Base-by-base conservation (phyloP, 2,329 filamentous ascomycete species). In the Xylaria multiplex region DNA sequence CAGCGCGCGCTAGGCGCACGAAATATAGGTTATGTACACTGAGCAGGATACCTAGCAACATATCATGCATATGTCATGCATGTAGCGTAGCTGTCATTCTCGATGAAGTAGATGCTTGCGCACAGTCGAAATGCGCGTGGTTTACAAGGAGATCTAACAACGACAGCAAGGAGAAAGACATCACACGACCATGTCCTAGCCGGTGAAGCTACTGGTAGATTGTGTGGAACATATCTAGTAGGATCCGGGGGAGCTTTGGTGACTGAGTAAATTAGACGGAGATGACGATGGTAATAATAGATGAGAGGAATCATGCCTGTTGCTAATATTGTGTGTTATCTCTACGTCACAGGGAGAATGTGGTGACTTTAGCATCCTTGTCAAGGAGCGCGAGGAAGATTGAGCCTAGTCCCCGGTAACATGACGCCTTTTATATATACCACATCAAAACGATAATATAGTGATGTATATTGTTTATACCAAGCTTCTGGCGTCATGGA, bases 21-120 rank as follows among this genome's bases (percentile, higher is more conserved):
- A 32, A 35, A 43, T 13, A 5, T 5, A 45, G 32, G 30, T 24
- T 43, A 11, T 16, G 19, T 19, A 52, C 6, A 52, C 9, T 24
- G 52, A 52, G 59, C 14, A 22, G 9, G 42, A 27, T 54, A 35
- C 55, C 42, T 40, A 27, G 43, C 42, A 19, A 56, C 30, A 37
- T 37, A 53, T 27, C 48, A 55, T 60, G 40, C 50, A 62, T 37
- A 27, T 59, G 40, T 37, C 45, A 65, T 65, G 57, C 57, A 64
- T 59, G 22, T 50, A 24, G 32, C 42, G 45, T 40, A 16, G 16
- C 35, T 27, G 43, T 42, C 30, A 2, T 43, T 2, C 40, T 53
- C 14, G 42, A 50, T 52, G 16, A 52, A 14, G 48, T 24, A 37
- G 24, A 50, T 43, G 24, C 52, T 22, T 43, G 27, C 46, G 32